A percentile compares a stretch with the other conserved stretches of the same genome.
Conservation (phyloP, 2,329 filamentous ascomycete genomes). For the Colletotrichum sp. region DNA sequence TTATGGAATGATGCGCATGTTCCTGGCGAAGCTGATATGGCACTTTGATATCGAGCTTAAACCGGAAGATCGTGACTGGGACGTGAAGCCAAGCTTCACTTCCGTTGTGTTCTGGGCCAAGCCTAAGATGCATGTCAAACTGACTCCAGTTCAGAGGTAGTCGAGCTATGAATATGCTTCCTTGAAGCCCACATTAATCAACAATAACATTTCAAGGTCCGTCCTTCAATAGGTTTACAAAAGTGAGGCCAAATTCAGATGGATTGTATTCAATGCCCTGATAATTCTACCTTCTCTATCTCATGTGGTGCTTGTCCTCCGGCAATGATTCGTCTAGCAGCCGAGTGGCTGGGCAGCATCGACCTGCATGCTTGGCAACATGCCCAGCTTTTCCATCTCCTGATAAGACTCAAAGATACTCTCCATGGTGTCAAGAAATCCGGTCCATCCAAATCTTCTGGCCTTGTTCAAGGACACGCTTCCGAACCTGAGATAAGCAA, state of each 20-base stretch:
- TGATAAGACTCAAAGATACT: not conserved
- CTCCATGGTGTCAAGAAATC: slow-evolving; percentile 2
- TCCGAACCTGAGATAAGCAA: not conserved
- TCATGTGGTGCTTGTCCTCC: not conserved
- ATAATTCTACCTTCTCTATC: fast-evolving
- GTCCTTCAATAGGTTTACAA: not conserved
- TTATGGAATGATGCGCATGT: slow-evolving; percentile 53
- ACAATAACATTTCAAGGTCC: not conserved
- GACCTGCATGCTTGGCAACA: not conserved
- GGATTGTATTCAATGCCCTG: not conserved
- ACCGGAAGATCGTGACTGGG: slow-evolving; percentile 24
- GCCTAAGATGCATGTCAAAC: not conserved
- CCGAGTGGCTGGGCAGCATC: not conserved
- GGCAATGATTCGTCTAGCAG: not conserved
- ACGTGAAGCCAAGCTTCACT: not conserved
- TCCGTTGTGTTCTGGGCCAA: not conserved
- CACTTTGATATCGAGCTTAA: slow-evolving; percentile 51
- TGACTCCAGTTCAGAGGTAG: not conserved
- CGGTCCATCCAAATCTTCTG: not conserved
- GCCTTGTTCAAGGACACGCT: not conserved
- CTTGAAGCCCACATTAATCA: not conserved
- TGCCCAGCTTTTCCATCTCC: not conserved
- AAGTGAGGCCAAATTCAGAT: fast-evolving
- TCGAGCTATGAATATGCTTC: not conserved
- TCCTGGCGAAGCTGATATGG: slow-evolving; percentile 50